A percentile compares a stretch with the other conserved stretches of the same genome.
These are phyloP conservation scores for Venturia oleaginea DNA, from an alignment of 2,329 filamentous ascomycete species.

Conservation along the genomic window DNA sequence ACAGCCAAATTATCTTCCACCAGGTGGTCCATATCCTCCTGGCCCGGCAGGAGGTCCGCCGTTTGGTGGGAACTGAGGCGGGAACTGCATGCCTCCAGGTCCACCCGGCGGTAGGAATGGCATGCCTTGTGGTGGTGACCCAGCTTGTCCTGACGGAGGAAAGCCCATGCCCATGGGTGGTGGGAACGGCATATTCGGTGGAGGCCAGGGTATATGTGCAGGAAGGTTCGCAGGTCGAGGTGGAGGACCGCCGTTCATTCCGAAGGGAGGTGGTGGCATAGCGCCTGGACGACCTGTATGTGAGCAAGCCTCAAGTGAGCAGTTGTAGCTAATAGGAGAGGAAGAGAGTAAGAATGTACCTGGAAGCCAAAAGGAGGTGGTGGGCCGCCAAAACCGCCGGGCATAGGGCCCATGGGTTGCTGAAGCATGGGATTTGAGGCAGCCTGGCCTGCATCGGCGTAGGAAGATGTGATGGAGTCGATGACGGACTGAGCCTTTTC, in stretches of 20 bases:
- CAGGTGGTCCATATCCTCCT: constrained; percentile 9
- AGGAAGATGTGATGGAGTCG: constrained; percentile 92
- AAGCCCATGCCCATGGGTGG: constrained; percentile 23
- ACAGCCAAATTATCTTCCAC: not conserved
- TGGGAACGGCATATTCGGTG: constrained; percentile 25
- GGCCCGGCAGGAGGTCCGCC: not conserved
- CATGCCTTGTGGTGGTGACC: constrained; percentile 22
- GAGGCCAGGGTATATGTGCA: constrained; percentile 16
- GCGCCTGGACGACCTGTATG: constrained; percentile 29
- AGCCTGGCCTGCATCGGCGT: constrained; percentile 86
- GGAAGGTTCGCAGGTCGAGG: constrained; percentile 17
- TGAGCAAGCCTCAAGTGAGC: constrained; percentile 24
- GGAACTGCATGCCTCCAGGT: constrained; percentile 15
- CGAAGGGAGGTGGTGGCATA: constrained; percentile 17
- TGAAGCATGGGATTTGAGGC: constrained; percentile 73
- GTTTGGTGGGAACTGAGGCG: constrained; percentile 24
- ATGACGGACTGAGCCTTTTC: constrained; percentile 98
- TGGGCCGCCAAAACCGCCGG: constrained; percentile 29
- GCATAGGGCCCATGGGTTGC: constrained; percentile 33
- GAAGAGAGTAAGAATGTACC: constrained; percentile 35
- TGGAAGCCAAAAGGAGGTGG: constrained; percentile 52
- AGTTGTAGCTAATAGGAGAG: constrained; percentile 17
- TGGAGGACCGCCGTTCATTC: constrained; percentile 24
- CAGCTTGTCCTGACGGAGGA: constrained; percentile 19
- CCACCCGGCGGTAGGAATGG: constrained; percentile 19